phyloP scores from a whole-genome alignment of 75 land plant genomes.

The Cryptomeria japonica region DNA sequence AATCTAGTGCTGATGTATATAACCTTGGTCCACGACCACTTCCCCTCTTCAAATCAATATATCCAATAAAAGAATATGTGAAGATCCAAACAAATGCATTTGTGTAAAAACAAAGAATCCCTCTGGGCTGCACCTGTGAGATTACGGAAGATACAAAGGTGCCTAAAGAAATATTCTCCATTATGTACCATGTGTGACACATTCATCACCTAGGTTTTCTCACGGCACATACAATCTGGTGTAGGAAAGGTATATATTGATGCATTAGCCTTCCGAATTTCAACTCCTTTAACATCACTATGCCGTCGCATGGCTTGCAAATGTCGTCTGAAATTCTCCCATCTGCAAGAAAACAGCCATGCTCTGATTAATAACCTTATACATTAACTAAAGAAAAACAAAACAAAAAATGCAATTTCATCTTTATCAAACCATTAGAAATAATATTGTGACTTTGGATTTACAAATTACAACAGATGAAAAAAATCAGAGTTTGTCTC shows the following conservation, averaged over 20 bases:
- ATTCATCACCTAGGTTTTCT: conserved; percentile 16
- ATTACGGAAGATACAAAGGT: conserved; percentile 5
- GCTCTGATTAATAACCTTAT: neutral
- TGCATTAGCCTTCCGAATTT: conserved; percentile 72
- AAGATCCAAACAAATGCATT: neutral
- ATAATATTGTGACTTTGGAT: neutral
- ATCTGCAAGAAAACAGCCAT: conserved; percentile 48
- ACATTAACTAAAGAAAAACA: neutral
- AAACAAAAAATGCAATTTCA: neutral
- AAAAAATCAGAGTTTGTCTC: neutral
- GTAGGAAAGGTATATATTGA: conserved; percentile 91
- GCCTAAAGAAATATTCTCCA: neutral
- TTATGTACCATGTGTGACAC: neutral
- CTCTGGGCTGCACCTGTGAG: neutral
- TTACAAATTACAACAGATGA: neutral
- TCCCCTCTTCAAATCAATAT: conserved; percentile 1
- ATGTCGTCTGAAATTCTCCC: conserved; percentile 76
- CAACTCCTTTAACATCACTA: conserved; percentile 87
- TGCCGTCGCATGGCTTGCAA: conserved; percentile 81
- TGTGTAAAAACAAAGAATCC: conserved; percentile 7
- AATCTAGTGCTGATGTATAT: neutral
- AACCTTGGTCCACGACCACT: neutral
- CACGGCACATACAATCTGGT: conserved; percentile 96
- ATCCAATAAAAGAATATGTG: conserved; percentile 7
- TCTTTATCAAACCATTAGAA: neutral